Base-by-base conservation (phyloP, 148 eudicot species). In the Talinum fruticosum region DNA sequence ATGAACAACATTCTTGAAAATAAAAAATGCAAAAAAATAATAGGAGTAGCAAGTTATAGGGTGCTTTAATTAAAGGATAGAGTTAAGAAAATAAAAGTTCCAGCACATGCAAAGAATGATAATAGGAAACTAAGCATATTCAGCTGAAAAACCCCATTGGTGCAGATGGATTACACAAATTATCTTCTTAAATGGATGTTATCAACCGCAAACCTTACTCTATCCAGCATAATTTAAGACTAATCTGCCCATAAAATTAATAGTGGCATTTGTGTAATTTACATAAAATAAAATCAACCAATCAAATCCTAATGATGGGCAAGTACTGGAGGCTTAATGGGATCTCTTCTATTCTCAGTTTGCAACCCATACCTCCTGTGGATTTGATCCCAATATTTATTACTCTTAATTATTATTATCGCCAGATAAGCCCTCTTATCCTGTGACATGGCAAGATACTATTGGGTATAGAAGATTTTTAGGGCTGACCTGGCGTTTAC, bases 361-460 rank as follows among this genome's bases (percentile, higher is more conserved):
- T 83, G 70, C 71, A 65, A 80, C 83, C 87, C 83, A 73, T 76
- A 70, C 82, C 53, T 79, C 87, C 82, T 81, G 32, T 33, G 15
- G 34, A 62, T 62, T n/a, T 26, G 33, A 75, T 65, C 79, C 62
- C 53, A 29, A 62, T n/a, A 62, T 73, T 62, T 62, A 59, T 69
- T 61, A 69, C 28, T 73, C 69, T 75, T 47, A 59, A 33, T 28
- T 51, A 59, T 21, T 71, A n/a, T 68, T 75, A 33, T 74, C 69
- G 83, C n/a, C n/a, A 81, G 85, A 83, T 79, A 76, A 85, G 78
- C 74, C 66, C 82, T 79, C 91, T 90, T 92, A 90, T 90, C 94
- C 82, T 76, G 33, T 87, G 91, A 89, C 87, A 30, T 87, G 93
- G 86, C 88, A 51, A 7, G 13, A 36, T 1, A 0, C 54, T 28